These are phyloP conservation scores for Solanum corneliomulleri DNA, from an alignment of 257 asterid genomes.

Conservation along the genomic window DNA sequence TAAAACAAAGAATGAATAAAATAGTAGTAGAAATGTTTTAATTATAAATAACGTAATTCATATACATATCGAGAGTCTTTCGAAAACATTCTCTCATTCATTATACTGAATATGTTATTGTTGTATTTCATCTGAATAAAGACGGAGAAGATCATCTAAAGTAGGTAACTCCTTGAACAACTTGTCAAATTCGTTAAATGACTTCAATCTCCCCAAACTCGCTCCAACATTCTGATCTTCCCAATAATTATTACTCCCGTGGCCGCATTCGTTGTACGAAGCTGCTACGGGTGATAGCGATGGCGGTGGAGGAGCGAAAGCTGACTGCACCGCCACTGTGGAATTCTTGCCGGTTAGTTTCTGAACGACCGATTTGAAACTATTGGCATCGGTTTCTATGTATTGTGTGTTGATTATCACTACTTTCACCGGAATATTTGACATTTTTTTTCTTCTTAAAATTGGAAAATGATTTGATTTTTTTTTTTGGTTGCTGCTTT, in stretches of 20 bases:
- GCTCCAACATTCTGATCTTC: not conserved
- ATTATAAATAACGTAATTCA: not conserved
- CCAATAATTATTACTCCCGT: not conserved
- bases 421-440: slow-evolving; percentile 19
- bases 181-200: slow-evolving; percentile 32
- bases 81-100: no score
- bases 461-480: not conserved
- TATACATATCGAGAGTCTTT: not conserved
- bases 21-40: not conserved
- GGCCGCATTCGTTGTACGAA: not conserved
- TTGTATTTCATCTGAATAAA: not conserved
- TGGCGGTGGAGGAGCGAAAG: not conserved
- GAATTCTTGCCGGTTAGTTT: slow-evolving; percentile 36
- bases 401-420: slow-evolving; percentile 37
- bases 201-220: slow-evolving; percentile 13
- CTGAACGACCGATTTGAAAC: slow-evolving; percentile 42
- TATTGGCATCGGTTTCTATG: slow-evolving; percentile 25
- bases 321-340: not conserved
- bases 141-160: slow-evolving; percentile 20
- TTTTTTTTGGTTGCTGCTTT: not conserved
- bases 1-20: not conserved
- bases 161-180: slow-evolving; percentile 26
- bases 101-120: not conserved
- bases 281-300: not conserved
- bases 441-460: not conserved